Conservation (phyloP, 352 stramenopile genomes). For the Elongisporangium senticosum region DNA sequence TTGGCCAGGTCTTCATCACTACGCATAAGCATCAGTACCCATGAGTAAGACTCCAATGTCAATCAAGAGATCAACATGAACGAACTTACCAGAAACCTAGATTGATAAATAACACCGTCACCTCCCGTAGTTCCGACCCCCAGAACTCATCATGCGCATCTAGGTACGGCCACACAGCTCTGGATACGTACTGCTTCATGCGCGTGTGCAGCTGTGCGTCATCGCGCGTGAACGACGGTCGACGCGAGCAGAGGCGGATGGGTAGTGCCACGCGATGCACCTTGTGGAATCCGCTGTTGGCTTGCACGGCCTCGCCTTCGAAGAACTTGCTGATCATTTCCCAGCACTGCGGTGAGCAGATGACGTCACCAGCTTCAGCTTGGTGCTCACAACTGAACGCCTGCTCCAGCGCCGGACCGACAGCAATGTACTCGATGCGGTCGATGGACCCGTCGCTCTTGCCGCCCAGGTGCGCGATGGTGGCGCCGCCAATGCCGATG, state of each 20-base stretch:
- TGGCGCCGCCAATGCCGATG: slow-evolving; percentile 85
- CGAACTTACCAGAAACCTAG: slow-evolving; percentile 79
- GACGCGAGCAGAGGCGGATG: slow-evolving; percentile 61
- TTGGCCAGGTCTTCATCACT: slow-evolving; percentile 72
- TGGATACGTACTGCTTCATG: slow-evolving; percentile 90
- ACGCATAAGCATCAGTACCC: not conserved
- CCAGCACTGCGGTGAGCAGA: slow-evolving; percentile 85
- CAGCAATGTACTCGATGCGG: slow-evolving; percentile 90
- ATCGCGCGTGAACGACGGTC: slow-evolving; percentile 70
- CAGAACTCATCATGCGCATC: slow-evolving; percentile 91
- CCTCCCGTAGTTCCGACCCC: slow-evolving; percentile 87
- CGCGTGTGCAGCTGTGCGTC: slow-evolving; percentile 75
- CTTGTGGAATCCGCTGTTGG: slow-evolving; percentile 43
- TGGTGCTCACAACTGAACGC: slow-evolving; percentile 88
- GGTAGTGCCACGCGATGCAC: slow-evolving; percentile 47
- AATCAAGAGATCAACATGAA: not conserved
- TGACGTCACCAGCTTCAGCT: slow-evolving; percentile 84
- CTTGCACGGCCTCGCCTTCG: slow-evolving; percentile 30
- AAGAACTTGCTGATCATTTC: slow-evolving; percentile 61
- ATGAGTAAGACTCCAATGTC: not conserved
- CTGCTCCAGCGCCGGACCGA: slow-evolving; percentile 88
- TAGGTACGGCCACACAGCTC: slow-evolving; percentile 89
- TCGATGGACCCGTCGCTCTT: slow-evolving; percentile 71
- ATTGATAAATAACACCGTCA: slow-evolving; percentile 93
- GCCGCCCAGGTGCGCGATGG: slow-evolving; percentile 87